Conservation (phyloP, 1,284 basidiomycete species). For the Rhodotorula sp. region DNA sequence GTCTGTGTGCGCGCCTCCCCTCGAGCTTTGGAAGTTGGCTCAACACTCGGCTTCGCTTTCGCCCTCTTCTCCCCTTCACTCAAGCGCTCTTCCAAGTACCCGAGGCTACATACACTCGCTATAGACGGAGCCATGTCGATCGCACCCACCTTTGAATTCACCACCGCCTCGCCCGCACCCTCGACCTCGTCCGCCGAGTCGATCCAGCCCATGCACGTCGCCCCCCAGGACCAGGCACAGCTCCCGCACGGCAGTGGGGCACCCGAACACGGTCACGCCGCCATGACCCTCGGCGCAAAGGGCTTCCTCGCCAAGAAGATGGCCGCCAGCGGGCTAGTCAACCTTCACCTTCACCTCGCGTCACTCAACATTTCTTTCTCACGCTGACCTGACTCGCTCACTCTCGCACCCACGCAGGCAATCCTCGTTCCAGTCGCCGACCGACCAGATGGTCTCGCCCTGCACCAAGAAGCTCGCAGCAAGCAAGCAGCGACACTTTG, state of each 20-base stretch:
- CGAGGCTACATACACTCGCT: not conserved
- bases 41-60: not conserved
- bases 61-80: not conserved
- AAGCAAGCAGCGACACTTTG: conserved; percentile 86
- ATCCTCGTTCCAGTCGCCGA: conserved; percentile 64
- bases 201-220: conserved; percentile 31
- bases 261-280: conserved; percentile 23
- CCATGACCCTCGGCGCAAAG: conserved; percentile 36
- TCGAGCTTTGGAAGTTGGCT: not conserved
- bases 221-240: conserved; percentile 13
- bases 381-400: not conserved
- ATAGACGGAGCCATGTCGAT: conserved; percentile 7
- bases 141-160: conserved; percentile 18
- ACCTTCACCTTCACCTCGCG: too few relatives aligned
- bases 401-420: conserved; percentile 9
- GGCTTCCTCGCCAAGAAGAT: conserved; percentile 41
- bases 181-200: conserved; percentile 16
- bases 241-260: conserved; percentile 28
- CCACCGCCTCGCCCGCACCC: conserved; percentile 22
- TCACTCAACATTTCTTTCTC: not conserved
- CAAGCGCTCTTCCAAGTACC: not conserved
- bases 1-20: too few relatives aligned
- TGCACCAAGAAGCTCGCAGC: conserved; percentile 82
- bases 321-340: conserved; percentile 35
- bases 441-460: conserved; percentile 88